A percentile compares a stretch with the other conserved stretches of the same genome.
Evolutionary conservation across 768 basidiomycete species (phyloP).

Genomic region (Lanmaoa pseudosensibilis): DNA sequence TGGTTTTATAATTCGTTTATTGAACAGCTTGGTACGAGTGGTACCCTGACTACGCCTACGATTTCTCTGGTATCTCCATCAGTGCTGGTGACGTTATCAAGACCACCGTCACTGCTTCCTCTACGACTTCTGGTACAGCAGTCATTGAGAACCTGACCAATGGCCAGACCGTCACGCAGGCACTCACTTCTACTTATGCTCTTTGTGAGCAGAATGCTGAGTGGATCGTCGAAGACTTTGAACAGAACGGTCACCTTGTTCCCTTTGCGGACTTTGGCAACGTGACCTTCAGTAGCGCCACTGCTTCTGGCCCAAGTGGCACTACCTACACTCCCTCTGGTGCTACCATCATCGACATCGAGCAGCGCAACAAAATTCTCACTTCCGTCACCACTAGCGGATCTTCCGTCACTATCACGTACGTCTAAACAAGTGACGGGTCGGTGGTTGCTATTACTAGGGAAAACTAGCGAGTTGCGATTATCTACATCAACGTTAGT

Average conservation of each 20-base stretch:
- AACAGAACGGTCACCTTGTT: neutral
- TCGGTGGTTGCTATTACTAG: neutral
- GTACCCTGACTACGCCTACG: slow-evolving; percentile 16
- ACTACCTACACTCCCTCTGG: slow-evolving; percentile 7
- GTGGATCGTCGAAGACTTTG: slow-evolving; percentile 26
- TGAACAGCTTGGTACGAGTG: slow-evolving; percentile 26
- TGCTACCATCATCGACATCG: slow-evolving; percentile 13
- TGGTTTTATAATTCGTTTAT: neutral
- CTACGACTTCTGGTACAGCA: slow-evolving; percentile 19
- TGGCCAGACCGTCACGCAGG: slow-evolving; percentile 2
- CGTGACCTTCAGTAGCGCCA: slow-evolving; percentile 14
- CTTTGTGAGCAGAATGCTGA: slow-evolving; percentile 21
- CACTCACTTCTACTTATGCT: slow-evolving; percentile 12
- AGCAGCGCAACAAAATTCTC: slow-evolving; percentile 5
- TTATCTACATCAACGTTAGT: neutral
- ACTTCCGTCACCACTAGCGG: slow-evolving; percentile 12
- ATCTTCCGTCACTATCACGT: slow-evolving; percentile 2
- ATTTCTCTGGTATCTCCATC: slow-evolving; percentile 14
- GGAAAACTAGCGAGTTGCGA: neutral
- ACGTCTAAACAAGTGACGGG: neutral
- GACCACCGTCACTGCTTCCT: slow-evolving; percentile 16
- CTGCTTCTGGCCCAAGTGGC: slow-evolving; percentile 6
- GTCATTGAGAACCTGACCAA: slow-evolving; percentile 23
- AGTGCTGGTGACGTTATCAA: slow-evolving; percentile 17
- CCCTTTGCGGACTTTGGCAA: slow-evolving; percentile 22